A percentile compares a stretch with the other conserved stretches of the same genome.
These are phyloP conservation scores for Nadsonia fulvescens DNA, from an alignment of 805 yeast species.

Conservation along the genomic window DNA sequence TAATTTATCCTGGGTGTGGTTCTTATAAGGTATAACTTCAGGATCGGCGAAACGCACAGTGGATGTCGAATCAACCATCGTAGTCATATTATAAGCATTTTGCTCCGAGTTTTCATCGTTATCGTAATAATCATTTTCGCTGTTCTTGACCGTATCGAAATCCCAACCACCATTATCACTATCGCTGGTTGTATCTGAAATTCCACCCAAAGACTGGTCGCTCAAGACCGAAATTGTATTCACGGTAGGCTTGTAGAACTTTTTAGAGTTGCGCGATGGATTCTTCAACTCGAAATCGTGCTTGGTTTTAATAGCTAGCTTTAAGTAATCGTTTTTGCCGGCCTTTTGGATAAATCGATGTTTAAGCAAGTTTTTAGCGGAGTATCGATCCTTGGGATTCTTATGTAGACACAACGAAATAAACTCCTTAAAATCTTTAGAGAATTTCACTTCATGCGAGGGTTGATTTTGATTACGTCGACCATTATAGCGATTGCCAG, in stretches of 20 bases:
- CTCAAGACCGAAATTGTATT: no score
- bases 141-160: constrained; percentile 20
- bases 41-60: no score
- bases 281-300: constrained; percentile 2
- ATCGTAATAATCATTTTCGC: no score
- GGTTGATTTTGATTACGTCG: constrained; percentile 1
- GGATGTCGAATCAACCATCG: no score
- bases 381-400: constrained; percentile 47
- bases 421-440: constrained; percentile 33
- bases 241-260: constrained; percentile 9
- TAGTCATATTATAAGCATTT: no score
- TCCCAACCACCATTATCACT: constrained; percentile 21
- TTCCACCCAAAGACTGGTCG: constrained; percentile 4
- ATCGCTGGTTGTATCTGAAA: constrained; percentile 4
- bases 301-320: constrained; percentile 3
- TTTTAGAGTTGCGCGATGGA: constrained; percentile 4
- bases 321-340: constrained; percentile 1
- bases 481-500: constrained; percentile 2
- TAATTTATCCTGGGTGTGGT: no score
- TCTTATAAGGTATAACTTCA: no score
- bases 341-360: constrained; percentile 23
- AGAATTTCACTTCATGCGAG: constrained; percentile 18
- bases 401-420: constrained; percentile 47
- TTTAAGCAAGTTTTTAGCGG: constrained; percentile 36
- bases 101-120: no score